Percentiles rank a stretch among this genome's conserved stretches.
Evolutionary conservation across 257 asterid genomes (phyloP).

Genomic region (Nicotiana undulata): DNA sequence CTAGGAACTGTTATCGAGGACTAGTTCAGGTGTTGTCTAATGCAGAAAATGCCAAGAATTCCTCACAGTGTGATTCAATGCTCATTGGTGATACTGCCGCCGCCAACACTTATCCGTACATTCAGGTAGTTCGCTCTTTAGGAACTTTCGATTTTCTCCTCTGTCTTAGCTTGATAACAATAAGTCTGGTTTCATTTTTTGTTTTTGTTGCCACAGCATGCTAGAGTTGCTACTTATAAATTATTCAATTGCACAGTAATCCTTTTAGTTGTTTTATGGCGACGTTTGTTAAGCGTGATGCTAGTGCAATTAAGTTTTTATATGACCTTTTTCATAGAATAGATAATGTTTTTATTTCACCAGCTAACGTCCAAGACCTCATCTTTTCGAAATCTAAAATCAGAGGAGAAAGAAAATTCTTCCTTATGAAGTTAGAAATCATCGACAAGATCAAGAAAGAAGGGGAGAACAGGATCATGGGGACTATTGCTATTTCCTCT

Average conservation of each 20-base stretch:
- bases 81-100: slow-evolving; percentile 85
- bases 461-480: background rate
- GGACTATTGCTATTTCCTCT: background rate
- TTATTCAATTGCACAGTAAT: background rate
- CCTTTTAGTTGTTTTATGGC: background rate
- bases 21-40: slow-evolving; percentile 81
- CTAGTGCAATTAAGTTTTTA: background rate
- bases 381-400: background rate
- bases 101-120: slow-evolving; percentile 90
- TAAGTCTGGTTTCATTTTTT: background rate
- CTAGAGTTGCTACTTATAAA: background rate
- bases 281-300: background rate
- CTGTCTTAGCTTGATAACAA: background rate
- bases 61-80: slow-evolving; percentile 97
- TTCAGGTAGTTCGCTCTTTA: slow-evolving; percentile 51
- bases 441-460: background rate
- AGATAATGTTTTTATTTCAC: background rate
- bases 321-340: background rate
- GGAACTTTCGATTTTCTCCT: background rate
- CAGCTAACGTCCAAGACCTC: background rate
- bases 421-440: background rate
- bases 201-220: background rate
- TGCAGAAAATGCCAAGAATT: slow-evolving; percentile 72
- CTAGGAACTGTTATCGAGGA: slow-evolving; percentile 87
- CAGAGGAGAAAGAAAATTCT: background rate